Evolutionary conservation across 163 green algal species (phyloP), one percentile per base, ranked within the genome.

Genomic region (Chlamydomonas reinhardtii): DNA sequence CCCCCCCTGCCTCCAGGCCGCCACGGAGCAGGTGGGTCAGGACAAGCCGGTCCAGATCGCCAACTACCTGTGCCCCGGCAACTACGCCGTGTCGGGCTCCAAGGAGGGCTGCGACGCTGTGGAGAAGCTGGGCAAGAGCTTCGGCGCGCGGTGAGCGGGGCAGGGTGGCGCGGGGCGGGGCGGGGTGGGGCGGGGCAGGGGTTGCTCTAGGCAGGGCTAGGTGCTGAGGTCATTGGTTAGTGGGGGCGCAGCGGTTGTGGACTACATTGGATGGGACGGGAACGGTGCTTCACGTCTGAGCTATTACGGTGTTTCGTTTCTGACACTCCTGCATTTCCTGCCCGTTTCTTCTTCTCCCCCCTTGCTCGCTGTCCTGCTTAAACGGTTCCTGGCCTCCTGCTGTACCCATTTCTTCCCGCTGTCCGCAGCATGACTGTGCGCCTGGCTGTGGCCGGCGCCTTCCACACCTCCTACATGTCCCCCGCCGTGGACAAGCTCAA

Each of bases 21-120:
- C 97, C 75, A 98, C 90, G 72, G 86, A 84, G 32, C 92, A 98
- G 82, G 95, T 88, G 27, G 91, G 91, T 1, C 81, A 88, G 62
- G 94, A 94, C 69, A 92, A 99, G 85, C 89, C 92, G 34, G 95
- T 99, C 48, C 80, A 95, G 84, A 98, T 99, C 71, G 98, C 98
- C 89, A 99, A 99, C 95, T 99, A 94, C 92, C 94, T 99, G 39
- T 99, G 98, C 94, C 82, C 94, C 80, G 91, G 97, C 84, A 99
- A 99, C 95, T 99, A 99, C 87, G 98, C 97, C 2, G 96, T 99
- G 35, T 97, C 92, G 19, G 97, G 97, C 37, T 93, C 92, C 87
- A 93, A 97, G 68, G 93, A 96, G 79, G 97, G 93, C 70, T 98
- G 96, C 91, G 95, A 99, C 43, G 94, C 93, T 2, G 95, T 99